Base-by-base conservation (phyloP, 2,329 filamentous ascomycete genomes). In the Claviceps sp. region DNA sequence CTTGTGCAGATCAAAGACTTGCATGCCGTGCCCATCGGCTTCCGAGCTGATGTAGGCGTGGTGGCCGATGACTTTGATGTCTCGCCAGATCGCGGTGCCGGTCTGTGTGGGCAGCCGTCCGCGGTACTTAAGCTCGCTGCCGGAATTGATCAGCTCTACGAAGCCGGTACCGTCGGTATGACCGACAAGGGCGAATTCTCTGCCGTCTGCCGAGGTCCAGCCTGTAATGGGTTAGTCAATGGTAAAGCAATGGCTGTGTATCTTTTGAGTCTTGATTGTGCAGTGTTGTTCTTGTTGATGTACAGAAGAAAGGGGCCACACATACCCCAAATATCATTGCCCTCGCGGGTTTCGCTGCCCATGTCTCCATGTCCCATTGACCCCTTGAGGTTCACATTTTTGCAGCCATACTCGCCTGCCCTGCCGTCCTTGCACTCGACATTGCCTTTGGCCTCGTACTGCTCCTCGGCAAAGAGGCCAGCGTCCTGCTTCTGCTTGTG, bases 1-100 rank as follows among this genome's bases (percentile, higher is more conserved):
- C 67, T 65, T 81, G 58, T 67, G 76, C 70, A 82, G 71, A 60
- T 84, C 79, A 57, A 84, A 84, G 61, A 83, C 75, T 61, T 84
- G 80, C 24, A 84, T 70, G 48, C 76, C 75, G 60, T 83, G 79
- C 51, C 66, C 62, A 6, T 57, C 55, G 0, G 76, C 72, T 56
- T 72, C 69, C 43, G 65, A 64, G 7, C 69, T 69, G 37, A 72
- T 69, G 54, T 70, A 64, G 54, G 59, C 62, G 50, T 61, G 59
- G 58, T 67, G 56, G 34, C 59, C 62, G 34, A 66, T 67, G 18
- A 69, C 67, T 47, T 66, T 65, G 59, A 71, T 70, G 55, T 71
- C 69, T n/a, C 69, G 62, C 69, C 69, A 71, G 13, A 55, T 55
- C 4, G 61, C 62, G 8, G 59, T 58, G 1, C 58, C 57, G 2